Percentiles rank a stretch among this genome's conserved stretches.
These are phyloP conservation scores for Pestalotiopsis fici DNA, from an alignment of 2,329 filamentous ascomycete genomes.

Conservation along the genomic window DNA sequence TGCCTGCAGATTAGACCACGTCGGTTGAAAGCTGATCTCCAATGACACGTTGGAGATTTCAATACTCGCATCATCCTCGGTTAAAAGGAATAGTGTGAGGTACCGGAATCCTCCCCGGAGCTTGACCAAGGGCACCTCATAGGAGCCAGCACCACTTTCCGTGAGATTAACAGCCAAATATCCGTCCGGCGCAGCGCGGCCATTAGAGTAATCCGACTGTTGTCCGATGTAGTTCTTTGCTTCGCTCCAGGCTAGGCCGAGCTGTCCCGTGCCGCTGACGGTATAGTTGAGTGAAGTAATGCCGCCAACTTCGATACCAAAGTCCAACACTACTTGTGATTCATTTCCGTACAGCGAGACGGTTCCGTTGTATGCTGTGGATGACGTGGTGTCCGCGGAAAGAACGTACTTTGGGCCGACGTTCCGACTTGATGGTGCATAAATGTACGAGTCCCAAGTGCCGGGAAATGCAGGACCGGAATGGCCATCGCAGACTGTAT, in stretches of 20 bases:
- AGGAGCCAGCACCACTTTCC: constrained; percentile 30
- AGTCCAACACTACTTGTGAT: constrained; percentile 2
- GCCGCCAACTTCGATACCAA: constrained; percentile 7
- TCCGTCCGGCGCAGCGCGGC: constrained; percentile 32
- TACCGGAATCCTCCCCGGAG: constrained; percentile 45
- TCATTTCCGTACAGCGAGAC: not conserved
- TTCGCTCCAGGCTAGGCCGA: constrained; percentile 43
- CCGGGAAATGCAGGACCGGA: constrained; percentile 5
- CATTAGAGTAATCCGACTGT: constrained; percentile 41
- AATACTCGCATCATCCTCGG: constrained; percentile 24
- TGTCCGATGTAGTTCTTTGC: constrained; percentile 41
- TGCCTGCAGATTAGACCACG: constrained; percentile 47
- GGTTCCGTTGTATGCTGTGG: not conserved
- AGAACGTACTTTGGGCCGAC: not conserved
- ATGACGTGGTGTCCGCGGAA: not conserved
- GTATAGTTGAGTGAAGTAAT: constrained; percentile 7
- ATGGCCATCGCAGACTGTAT: constrained; percentile 8
- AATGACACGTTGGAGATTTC: constrained; percentile 21
- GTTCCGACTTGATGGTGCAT: constrained; percentile 1
- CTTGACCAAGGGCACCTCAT: constrained; percentile 36
- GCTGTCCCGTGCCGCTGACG: constrained; percentile 2
- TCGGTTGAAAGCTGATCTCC: constrained; percentile 30
- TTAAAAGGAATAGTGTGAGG: constrained; percentile 38
- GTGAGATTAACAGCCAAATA: constrained; percentile 36
- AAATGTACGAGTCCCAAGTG: constrained; percentile 4